phyloP scores from a whole-genome alignment of 169 alveolate species.

The Besnoitia besnoiti region DNA sequence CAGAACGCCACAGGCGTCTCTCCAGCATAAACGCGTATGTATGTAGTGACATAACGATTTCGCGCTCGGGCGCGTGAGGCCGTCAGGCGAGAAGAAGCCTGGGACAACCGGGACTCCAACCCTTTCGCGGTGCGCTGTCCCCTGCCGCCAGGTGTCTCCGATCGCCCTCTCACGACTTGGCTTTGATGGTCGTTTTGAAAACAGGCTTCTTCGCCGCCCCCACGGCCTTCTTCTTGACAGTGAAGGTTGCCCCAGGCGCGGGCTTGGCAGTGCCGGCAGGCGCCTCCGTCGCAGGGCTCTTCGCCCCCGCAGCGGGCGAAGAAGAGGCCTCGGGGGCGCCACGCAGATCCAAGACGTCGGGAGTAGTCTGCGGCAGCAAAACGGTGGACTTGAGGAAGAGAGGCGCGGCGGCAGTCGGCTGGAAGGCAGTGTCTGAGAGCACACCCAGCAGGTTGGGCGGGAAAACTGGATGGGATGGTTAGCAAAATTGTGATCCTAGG shows the following conservation, averaged over 20 bases:
- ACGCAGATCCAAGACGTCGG: not conserved
- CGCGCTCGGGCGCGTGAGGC: too few species aligned
- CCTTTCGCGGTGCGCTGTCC: too few species aligned
- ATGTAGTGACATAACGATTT: too few species aligned
- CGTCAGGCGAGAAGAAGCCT: too few species aligned
- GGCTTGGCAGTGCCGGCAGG: not conserved
- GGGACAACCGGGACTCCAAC: too few species aligned
- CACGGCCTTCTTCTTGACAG: not conserved
- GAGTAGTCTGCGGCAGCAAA: not conserved
- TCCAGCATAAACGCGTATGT: too few species aligned
- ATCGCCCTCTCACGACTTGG: not conserved
- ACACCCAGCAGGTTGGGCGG: not conserved
- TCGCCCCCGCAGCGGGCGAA: conserved; percentile 2
- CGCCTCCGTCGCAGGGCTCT: conserved; percentile 23
- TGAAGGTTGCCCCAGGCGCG: conserved; percentile 19
- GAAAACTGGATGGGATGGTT: not conserved
- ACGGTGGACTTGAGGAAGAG: conserved; percentile 46
- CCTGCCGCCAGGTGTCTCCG: too few species aligned
- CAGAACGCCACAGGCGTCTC: too few species aligned
- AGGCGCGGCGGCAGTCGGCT: conserved; percentile 64
- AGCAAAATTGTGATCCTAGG: too few species aligned
- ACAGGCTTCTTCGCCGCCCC: conserved; percentile 52
- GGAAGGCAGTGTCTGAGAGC: conserved; percentile 59
- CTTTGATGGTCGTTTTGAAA: conserved; percentile 36
- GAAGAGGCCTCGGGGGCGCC: not conserved